These are phyloP conservation scores for Parafenestella ontariensis DNA, from an alignment of 2,329 filamentous ascomycete genomes.

Conservation along the genomic window DNA sequence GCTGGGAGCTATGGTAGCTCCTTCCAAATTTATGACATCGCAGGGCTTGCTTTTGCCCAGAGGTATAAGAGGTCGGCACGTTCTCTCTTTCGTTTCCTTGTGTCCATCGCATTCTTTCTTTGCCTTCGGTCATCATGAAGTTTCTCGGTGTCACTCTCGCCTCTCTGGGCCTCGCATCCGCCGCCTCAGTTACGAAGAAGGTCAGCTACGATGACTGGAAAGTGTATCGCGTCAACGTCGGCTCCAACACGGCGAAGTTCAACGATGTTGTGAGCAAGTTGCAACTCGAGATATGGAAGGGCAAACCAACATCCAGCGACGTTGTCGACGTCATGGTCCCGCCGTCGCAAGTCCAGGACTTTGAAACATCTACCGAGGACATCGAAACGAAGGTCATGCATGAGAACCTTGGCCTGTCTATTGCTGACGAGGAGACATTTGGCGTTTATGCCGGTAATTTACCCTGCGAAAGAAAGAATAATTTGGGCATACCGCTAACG, in stretches of 20 bases:
- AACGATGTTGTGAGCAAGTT: slow-evolving; percentile 39
- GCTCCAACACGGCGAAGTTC: slow-evolving; percentile 35
- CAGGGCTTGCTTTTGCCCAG: slow-evolving; percentile 1
- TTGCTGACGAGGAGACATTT: slow-evolving; percentile 40
- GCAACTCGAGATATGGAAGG: slow-evolving; percentile 44
- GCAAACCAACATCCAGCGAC: slow-evolving; percentile 39
- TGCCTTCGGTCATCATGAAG: slow-evolving; percentile 38
- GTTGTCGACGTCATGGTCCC: slow-evolving; percentile 47
- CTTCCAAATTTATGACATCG: neutral
- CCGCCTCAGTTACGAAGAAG: slow-evolving; percentile 38
- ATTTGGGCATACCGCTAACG: slow-evolving; percentile 26
- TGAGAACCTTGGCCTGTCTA: slow-evolving; percentile 47
- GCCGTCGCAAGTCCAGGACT: slow-evolving; percentile 37
- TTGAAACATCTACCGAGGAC: slow-evolving; percentile 33
- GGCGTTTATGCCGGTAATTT: slow-evolving; percentile 42
- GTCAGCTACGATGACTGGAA: slow-evolving; percentile 47
- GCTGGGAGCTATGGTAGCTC: slow-evolving; percentile 3
- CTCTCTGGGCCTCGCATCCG: slow-evolving; percentile 41
- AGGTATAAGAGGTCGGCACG: slow-evolving; percentile 6
- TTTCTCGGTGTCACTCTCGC: slow-evolving; percentile 38
- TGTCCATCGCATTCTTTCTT: slow-evolving; percentile 2
- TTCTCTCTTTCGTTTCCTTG: neutral
- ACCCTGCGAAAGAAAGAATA: neutral
- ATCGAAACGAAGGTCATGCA: slow-evolving; percentile 46
- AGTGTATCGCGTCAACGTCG: slow-evolving; percentile 46